Evolutionary conservation across 805 yeast species (phyloP), one percentile per base, ranked within the genome.

Genomic region (Suhomyces sp.): DNA sequence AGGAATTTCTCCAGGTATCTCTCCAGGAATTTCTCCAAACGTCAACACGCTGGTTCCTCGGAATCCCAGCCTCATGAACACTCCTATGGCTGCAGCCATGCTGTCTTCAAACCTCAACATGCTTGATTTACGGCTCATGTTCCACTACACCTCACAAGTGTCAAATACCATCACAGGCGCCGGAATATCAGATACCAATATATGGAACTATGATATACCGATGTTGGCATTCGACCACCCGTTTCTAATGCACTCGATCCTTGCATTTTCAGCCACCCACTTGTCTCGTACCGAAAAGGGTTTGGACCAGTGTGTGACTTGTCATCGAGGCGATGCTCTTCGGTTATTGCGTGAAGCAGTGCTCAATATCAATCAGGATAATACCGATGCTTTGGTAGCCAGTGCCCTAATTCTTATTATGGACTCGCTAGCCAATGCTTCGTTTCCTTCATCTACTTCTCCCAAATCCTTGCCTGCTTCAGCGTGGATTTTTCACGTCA

Each of bases 401-500:
- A 85, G 96, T 48, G 96, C 97, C 0, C 77, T 92, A 55, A 84
- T 93, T 37, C 73, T 93, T 51, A 91, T 91, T 50, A 88, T 93
- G 88, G 98, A 93, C 66, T 89, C 97, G 0, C 73, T 90, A 57
- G 97, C 97, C 3, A 92, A 92, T 68, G 97, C 97, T 0, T 82
- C 85, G 2, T 72, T 80, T 45, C 96, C 82, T 44, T 64, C 68
- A 44, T 68, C 71, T 31, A 71, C 76, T 2, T 70, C 75, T 3
- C 64, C 66, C 6, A 81, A 80, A 57, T 85, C 91, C 2, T 68
- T 91, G 52, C 96, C 97, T 1, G 92, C 97, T 2, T 85, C 94
- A 3, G 96, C 97, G 0, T 93, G 98, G 98, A 85, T 93, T 51
- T 94, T 89, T 75, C 97, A 93, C 63, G 97, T 93, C 10, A 88